A percentile compares a stretch with the other conserved stretches of the same genome.
phyloP scores from a whole-genome alignment of 2,329 filamentous ascomycete genomes.

The Emericellopsis atlantica region DNA sequence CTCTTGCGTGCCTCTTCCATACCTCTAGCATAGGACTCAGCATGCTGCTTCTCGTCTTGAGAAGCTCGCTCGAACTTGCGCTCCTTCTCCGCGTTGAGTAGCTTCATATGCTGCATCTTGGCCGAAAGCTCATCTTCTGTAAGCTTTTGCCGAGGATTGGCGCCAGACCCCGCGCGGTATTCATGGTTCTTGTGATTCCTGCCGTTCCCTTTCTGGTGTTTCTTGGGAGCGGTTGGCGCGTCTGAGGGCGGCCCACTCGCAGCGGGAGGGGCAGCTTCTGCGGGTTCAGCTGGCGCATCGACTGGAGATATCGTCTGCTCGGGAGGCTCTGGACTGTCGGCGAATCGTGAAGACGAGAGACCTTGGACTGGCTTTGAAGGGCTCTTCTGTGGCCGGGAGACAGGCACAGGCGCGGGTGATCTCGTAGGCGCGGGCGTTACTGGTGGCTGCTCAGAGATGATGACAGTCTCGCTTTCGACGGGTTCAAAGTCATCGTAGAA shows the following conservation, averaged over 20 bases:
- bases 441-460: slow-evolving; percentile 7
- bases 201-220: slow-evolving; percentile 5
- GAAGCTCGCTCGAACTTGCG: slow-evolving; percentile 46
- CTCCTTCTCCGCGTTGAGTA: slow-evolving; percentile 43
- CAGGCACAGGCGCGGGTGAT: slow-evolving; percentile 5
- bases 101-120: slow-evolving; percentile 50
- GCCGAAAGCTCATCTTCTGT: slow-evolving; percentile 44
- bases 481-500: slow-evolving; percentile 52
- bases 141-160: slow-evolving; percentile 46
- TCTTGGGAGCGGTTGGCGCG: slow-evolving; percentile 14
- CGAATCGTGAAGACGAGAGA: slow-evolving; percentile 18
- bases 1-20: slow-evolving; percentile 42
- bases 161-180: slow-evolving; percentile 37
- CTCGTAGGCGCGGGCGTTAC: not conserved
- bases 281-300: slow-evolving; percentile 3
- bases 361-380: slow-evolving; percentile 8
- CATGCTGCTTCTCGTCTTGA: slow-evolving; percentile 42
- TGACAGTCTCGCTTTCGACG: slow-evolving; percentile 23
- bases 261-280: slow-evolving; percentile 8
- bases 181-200: slow-evolving; percentile 10
- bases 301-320: not conserved
- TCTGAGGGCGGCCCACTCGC: slow-evolving; percentile 13
- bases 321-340: slow-evolving; percentile 12
- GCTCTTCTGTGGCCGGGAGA: slow-evolving; percentile 4
- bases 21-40: slow-evolving; percentile 37